Evolutionary conservation across 305 asterid genomes (phyloP).

Genomic region (Fraxinus floribunda): DNA sequence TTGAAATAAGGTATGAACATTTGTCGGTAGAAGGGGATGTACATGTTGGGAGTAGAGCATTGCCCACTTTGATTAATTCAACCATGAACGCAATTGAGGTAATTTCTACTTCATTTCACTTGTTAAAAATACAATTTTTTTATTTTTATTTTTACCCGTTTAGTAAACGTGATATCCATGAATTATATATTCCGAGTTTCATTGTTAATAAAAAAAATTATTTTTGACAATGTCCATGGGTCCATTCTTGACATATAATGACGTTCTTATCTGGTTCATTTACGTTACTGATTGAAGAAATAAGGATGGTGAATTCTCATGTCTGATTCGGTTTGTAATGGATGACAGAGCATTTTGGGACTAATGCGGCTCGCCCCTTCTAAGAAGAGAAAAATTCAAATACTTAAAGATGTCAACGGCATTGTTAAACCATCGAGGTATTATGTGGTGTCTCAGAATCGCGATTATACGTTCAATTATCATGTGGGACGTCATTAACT

Average conservation of each 20-base stretch:
- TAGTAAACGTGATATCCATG: background rate
- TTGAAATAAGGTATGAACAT: slow-evolving; percentile 38
- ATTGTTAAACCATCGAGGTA: slow-evolving; percentile 45
- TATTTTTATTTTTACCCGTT: background rate
- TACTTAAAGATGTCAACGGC: slow-evolving; percentile 36
- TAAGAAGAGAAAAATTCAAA: slow-evolving; percentile 39
- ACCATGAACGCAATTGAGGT: slow-evolving; percentile 35
- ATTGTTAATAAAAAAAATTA: background rate
- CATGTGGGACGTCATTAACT: background rate
- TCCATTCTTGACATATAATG: background rate
- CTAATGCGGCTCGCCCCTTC: slow-evolving; percentile 26
- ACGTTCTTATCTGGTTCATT: background rate
- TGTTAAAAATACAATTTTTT: background rate
- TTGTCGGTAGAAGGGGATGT: slow-evolving; percentile 39
- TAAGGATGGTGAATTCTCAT: background rate
- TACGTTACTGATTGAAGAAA: background rate
- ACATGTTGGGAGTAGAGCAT: slow-evolving; percentile 36
- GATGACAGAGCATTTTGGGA: slow-evolving; percentile 28
- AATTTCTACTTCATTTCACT: background rate
- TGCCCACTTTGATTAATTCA: slow-evolving; percentile 40
- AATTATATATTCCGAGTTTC: background rate
- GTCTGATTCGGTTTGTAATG: slow-evolving; percentile 18
- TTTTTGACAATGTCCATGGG: background rate
- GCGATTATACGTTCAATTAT: background rate
- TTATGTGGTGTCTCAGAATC: background rate